Conservation (phyloP, 805 yeast species). For the Candida rishiriensis region DNA sequence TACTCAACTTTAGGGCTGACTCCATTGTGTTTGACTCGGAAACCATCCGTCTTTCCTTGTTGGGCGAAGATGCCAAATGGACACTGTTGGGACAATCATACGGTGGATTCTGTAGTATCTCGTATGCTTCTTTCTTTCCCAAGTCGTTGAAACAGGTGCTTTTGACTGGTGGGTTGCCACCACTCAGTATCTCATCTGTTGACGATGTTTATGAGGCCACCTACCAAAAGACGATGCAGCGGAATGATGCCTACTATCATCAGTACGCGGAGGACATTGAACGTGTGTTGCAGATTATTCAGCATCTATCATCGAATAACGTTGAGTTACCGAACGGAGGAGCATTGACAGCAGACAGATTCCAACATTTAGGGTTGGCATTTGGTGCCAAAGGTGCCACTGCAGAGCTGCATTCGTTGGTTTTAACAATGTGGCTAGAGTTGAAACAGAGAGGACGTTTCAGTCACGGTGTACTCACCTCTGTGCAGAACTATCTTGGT, state of each 20-base stretch:
- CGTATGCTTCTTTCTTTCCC: conserved; percentile 44
- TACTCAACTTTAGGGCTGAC: conserved; percentile 49
- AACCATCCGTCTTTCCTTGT: conserved; percentile 34
- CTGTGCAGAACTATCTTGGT: conserved; percentile 31
- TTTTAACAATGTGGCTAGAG: conserved; percentile 38
- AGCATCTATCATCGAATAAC: conserved; percentile 27
- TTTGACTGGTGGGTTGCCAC: conserved; percentile 58
- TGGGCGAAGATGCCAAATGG: conserved; percentile 34
- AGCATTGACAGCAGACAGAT: conserved; percentile 41
- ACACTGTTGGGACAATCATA: conserved; percentile 51
- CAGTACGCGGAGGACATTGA: conserved; percentile 45
- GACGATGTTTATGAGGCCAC: conserved; percentile 49
- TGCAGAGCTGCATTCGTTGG: conserved; percentile 40
- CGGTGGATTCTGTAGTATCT: conserved; percentile 50
- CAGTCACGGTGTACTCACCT: conserved; percentile 33
- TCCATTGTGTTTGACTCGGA: conserved; percentile 50
- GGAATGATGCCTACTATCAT: conserved; percentile 43
- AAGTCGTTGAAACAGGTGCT: conserved; percentile 38
- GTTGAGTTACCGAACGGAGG: conserved; percentile 50
- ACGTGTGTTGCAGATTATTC: conserved; percentile 34
- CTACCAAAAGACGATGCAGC: conserved; percentile 39
- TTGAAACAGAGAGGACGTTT: conserved; percentile 33
- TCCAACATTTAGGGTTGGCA: conserved; percentile 47
- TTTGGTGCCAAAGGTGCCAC: conserved; percentile 53
- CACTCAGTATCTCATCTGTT: conserved; percentile 35